Base-by-base conservation (phyloP, 2,329 filamentous ascomycete species). In the Clarireedia paspali region DNA sequence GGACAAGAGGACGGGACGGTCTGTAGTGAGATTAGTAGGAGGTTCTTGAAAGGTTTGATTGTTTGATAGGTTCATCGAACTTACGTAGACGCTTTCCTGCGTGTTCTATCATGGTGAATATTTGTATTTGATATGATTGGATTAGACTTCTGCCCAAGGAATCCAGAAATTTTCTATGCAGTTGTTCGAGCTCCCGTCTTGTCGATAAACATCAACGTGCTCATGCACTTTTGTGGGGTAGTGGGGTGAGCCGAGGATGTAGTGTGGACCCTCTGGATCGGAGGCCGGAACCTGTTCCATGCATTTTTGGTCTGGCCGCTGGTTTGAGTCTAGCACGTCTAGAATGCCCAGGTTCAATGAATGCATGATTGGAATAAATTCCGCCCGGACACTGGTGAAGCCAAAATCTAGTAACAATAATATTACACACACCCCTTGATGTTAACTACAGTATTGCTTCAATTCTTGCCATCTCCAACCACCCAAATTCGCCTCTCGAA, bases 401-500 rank as follows among this genome's bases (percentile, higher is more conserved):
- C 10, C 27, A 30, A 30, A 30, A 30, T 10, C 7, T 30, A 30
- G 27, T 30, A 30, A 30, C 10, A 30, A 44, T 40, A 40, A 17
- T 40, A 23, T 5, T 10, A 20, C 9, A 20, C 12, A 17, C 20
- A 10, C 10, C 14, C n/a, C 10, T 40, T 44, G 20, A 44, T 44
- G n/a, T 44, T 12, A 30, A 26, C 24, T 42, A 51, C 12, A 40
- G 14, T 30, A 77, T 64, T 45, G 66, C 67, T 57, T 75, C 67
- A 17, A 85, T 70, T 65, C 74, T 81, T 2, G 78, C 80, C 53
- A 69, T 71, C 50, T 71, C 66, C 55, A 82, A 66, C 83, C 83
- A 87, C 6, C 60, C 62, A 6, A 74, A 50, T 58, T 83, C 73
- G 0, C 76, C 77, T 5, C 68, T 66, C 0, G 70, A 72, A 3